Base-by-base conservation (phyloP, 192 early-diverging fungal species). In the Backusella parvicylindrica region DNA sequence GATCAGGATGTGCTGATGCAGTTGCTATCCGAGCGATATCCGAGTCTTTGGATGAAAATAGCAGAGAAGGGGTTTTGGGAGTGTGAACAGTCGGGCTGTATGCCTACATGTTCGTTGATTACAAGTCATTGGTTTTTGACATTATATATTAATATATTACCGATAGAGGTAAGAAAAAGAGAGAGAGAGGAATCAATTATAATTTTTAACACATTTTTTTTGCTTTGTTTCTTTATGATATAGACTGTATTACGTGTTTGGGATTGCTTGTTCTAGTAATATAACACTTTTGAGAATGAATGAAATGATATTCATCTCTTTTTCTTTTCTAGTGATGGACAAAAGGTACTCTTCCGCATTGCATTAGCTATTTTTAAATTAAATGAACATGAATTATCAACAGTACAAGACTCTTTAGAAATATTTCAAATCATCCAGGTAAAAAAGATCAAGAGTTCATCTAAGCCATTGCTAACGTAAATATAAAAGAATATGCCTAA, bases 111-210 rank as follows among this genome's bases (percentile, higher is more conserved):
- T 33, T 87, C 85, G 28, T 76, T 94, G 71, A 90, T 92, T 3
- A 93, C 92, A 0, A 93, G 91, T 60, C 92, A 88, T 66, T 95
- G 94, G 94, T 93, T 94, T 73, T 75, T 94, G 75, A 92, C 93
- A 0, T 77, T 94, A 2, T 95, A 91, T 74, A 87, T 92, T 63
- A 91, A 92, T 74, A 89, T 91, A 31, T 78, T 94, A 32, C 94
- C 94, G 0, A 82, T 85, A 30, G 93, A 93, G 80, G 89, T 88
- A 79, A 75, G 36, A 18, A 21, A 7, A 36, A n/a, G n/a, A n/a
- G n/a, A n/a, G n/a, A n/a, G n/a, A n/a, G n/a, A n/a, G n/a, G n/a
- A n/a, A n/a, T n/a, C n/a, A n/a, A n/a, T n/a, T n/a, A n/a, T n/a
- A n/a, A n/a, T n/a, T 49, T 12, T 40, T 36, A 49, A 30, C 13